Evolutionary conservation across 2,329 filamentous ascomycete genomes (phyloP).

Genomic region (Arthrobotrys iridis): DNA sequence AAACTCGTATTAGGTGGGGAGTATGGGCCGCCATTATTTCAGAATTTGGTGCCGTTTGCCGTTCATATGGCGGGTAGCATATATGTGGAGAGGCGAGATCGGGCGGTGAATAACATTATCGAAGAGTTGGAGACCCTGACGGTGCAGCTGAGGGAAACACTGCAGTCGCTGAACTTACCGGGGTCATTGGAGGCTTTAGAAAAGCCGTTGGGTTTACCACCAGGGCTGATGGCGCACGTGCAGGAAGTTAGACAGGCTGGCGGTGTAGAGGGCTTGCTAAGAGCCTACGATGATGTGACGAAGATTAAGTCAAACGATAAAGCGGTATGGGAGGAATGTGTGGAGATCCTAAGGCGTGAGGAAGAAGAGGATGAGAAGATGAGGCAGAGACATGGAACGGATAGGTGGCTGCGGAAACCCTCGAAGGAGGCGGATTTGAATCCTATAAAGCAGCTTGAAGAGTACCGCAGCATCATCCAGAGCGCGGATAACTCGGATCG

Average conservation of each 20-base stretch:
- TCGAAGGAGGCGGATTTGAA: conserved; percentile 76
- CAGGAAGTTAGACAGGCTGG: conserved; percentile 94
- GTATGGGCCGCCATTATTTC: conserved; percentile 85
- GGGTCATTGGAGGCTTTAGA: conserved; percentile 93
- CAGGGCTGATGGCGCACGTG: conserved; percentile 84
- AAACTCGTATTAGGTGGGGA: conserved; percentile 81
- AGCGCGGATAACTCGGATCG: conserved; percentile 74
- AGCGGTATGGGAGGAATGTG: conserved; percentile 82
- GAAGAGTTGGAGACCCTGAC: conserved; percentile 84
- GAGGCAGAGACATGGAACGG: conserved; percentile 82
- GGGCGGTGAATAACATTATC: conserved; percentile 87
- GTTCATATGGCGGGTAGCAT: conserved; percentile 95
- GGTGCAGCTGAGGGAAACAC: conserved; percentile 77
- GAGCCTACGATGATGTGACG: conserved; percentile 86
- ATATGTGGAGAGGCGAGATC: conserved; percentile 89
- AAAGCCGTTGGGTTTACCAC: conserved; percentile 89
- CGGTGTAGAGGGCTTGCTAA: conserved; percentile 78
- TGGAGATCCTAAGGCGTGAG: conserved; percentile 79
- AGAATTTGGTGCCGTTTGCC: conserved; percentile 91
- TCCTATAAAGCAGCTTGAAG: conserved; percentile 76
- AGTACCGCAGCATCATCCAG: conserved; percentile 88
- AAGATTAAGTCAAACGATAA: conserved; percentile 85
- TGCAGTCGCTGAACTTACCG: conserved; percentile 85
- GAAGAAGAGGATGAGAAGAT: conserved; percentile 82
- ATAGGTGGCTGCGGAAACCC: conserved; percentile 78